Conservation (phyloP, 169 alveolate species). For the Plasmodium cynomolgi region DNA sequence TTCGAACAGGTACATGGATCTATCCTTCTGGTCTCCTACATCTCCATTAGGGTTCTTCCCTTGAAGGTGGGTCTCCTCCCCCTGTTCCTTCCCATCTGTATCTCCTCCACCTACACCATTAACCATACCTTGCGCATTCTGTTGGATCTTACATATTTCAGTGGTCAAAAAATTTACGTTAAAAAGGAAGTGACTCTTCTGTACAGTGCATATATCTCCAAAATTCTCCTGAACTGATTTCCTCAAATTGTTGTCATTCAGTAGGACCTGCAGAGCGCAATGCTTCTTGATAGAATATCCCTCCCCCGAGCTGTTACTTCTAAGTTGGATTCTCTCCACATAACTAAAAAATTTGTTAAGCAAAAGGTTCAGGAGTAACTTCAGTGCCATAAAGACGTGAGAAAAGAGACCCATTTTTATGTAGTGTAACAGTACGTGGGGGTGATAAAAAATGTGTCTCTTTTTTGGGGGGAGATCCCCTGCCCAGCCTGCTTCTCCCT, state of each 20-base stretch:
- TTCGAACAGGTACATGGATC: slow-evolving; percentile 33
- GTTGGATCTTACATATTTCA: slow-evolving; percentile 1
- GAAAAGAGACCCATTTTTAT: slow-evolving; percentile 60
- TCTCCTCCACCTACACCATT: background rate
- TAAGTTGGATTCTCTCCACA: background rate
- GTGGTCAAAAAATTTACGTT: slow-evolving; percentile 44
- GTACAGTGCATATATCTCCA: slow-evolving; percentile 16
- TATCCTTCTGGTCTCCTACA: slow-evolving; percentile 15
- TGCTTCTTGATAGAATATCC: slow-evolving; percentile 11
- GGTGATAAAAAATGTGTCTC: slow-evolving; percentile 51
- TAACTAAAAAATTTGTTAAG: slow-evolving; percentile 20
- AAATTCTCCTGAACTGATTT: background rate
- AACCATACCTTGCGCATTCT: background rate
- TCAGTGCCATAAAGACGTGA: slow-evolving; percentile 67
- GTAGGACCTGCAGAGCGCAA: slow-evolving; percentile 34
- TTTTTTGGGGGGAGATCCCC: background rate
- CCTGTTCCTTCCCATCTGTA: background rate
- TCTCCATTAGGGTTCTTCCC: background rate
- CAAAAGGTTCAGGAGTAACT: slow-evolving; percentile 22
- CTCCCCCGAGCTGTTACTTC: background rate
- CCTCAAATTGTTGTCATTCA: slow-evolving; percentile 7
- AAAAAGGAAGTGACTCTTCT: slow-evolving; percentile 42
- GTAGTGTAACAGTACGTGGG: slow-evolving; percentile 37
- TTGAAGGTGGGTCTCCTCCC: background rate
- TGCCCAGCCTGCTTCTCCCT: background rate